Conservation (phyloP, 2,329 filamentous ascomycete genomes). For the Alternaria alternata region DNA sequence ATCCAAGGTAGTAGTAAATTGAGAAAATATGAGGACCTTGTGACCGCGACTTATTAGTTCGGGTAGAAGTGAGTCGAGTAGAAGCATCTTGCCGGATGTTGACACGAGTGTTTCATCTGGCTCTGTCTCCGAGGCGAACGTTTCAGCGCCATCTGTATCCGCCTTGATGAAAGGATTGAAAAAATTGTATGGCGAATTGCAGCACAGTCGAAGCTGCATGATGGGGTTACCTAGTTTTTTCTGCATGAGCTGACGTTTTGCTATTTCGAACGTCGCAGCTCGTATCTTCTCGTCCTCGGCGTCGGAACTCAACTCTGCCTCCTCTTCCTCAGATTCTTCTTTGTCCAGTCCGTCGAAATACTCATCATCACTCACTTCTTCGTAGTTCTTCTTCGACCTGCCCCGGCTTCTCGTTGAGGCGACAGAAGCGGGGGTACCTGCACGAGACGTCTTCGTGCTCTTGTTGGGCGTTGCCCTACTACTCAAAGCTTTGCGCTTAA, state of each 20-base stretch:
- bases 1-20: conserved; percentile 94
- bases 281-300: conserved; percentile 70
- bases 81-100: conserved; percentile 92
- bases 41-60: conserved; percentile 76
- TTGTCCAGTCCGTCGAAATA: conserved; percentile 83
- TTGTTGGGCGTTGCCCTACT: conserved; percentile 66
- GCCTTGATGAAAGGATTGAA: conserved; percentile 78
- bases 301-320: conserved; percentile 54
- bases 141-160: conserved; percentile 60
- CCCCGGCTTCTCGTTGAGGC: conserved; percentile 62
- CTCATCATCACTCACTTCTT: conserved; percentile 79
- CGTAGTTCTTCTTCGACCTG: conserved; percentile 66
- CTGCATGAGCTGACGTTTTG: conserved; percentile 84
- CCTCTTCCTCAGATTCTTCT: conserved; percentile 53
- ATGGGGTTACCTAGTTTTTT: conserved; percentile 95
- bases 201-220: conserved; percentile 89
- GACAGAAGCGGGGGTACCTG: conserved; percentile 72
- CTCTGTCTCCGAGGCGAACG: conserved; percentile 57
- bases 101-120: conserved; percentile 83
- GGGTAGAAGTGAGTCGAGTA: conserved; percentile 86
- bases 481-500: conserved; percentile 66
- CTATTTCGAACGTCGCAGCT: conserved; percentile 74
- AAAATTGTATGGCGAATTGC: conserved; percentile 95
- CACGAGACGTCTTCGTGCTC: conserved; percentile 75
- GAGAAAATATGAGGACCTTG: conserved; percentile 95